phyloP scores from a whole-genome alignment of 202 grass and related monocot genomes.

The Setaria viridis region DNA sequence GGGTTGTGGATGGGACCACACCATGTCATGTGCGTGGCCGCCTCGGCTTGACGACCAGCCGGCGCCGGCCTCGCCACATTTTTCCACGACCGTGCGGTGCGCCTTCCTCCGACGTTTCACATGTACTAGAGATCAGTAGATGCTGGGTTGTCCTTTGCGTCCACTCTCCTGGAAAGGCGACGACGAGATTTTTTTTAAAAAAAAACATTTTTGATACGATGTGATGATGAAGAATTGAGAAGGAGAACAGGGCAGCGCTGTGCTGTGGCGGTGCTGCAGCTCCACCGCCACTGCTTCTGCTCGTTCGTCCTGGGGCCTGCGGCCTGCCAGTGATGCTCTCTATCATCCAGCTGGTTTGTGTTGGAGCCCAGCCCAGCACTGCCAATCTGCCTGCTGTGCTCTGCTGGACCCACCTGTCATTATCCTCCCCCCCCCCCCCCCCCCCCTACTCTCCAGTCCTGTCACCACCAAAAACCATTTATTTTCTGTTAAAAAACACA shows the following conservation, averaged over 20 bases:
- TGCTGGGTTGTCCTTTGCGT: not conserved
- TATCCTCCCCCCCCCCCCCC: not conserved
- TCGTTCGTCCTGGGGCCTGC: too few relatives aligned
- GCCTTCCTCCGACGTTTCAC: too few relatives aligned
- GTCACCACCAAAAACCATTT: too few relatives aligned
- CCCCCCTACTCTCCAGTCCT: not conserved
- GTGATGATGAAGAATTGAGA: too few relatives aligned
- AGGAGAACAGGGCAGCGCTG: not conserved
- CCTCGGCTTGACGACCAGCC: too few relatives aligned
- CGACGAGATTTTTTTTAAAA: too few relatives aligned
- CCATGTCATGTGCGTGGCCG: not conserved
- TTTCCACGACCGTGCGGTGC: too few relatives aligned
- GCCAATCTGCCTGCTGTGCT: not conserved
- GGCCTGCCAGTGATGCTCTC: too few relatives aligned
- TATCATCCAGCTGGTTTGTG: not conserved
- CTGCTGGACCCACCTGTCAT: not conserved
- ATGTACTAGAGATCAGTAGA: too few relatives aligned
- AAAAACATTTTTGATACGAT: too few relatives aligned
- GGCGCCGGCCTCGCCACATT: too few relatives aligned
- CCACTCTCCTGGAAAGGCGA: too few relatives aligned
- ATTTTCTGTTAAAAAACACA: not conserved
- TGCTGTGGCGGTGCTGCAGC: not conserved
- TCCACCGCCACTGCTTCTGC: not conserved
- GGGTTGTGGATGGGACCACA: not conserved
- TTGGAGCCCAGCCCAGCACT: not conserved